phyloP scores from a whole-genome alignment of 1,284 basidiomycete genomes.

The Rhodotorula sp. region DNA sequence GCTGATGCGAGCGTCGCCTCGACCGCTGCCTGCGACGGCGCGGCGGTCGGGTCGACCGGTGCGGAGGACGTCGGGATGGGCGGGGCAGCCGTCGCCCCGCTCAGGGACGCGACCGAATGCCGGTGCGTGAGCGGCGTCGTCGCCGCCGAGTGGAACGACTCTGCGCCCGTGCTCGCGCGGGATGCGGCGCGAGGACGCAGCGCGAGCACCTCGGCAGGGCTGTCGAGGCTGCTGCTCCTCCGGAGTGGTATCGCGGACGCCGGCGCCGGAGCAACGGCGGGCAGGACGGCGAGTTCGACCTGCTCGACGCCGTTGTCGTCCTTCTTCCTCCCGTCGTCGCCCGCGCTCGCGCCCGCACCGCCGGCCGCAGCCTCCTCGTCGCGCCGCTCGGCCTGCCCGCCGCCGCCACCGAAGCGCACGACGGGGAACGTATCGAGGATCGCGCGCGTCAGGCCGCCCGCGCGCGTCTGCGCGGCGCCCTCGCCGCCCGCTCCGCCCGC shows the following conservation, averaged over 20 bases:
- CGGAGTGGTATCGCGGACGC: background rate
- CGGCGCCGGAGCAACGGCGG: background rate
- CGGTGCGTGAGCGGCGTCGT: background rate
- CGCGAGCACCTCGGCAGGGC: background rate
- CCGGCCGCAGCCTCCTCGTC: constrained; percentile 13
- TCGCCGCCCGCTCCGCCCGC: constrained; percentile 45
- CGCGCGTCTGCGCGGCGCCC: constrained; percentile 64
- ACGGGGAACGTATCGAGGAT: constrained; percentile 92
- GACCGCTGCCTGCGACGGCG: constrained; percentile 3
- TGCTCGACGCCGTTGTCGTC: background rate
- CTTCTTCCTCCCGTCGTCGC: constrained; percentile 12
- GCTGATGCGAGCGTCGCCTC: constrained; percentile 18
- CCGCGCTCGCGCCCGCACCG: background rate
- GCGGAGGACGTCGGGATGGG: background rate
- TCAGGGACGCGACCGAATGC: background rate
- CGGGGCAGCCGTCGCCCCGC: background rate
- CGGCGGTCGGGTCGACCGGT: background rate
- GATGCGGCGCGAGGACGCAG: background rate
- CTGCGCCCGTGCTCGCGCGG: background rate
- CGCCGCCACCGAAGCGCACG: constrained; percentile 67
- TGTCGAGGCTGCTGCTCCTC: background rate
- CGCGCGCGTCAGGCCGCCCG: constrained; percentile 77
- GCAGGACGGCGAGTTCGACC: constrained; percentile 11
- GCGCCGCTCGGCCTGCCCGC: constrained; percentile 4
- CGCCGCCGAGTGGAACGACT: constrained; percentile 3